Evolutionary conservation across 75 land plant genomes (phyloP).

Genomic region (Gnetum montanum): DNA sequence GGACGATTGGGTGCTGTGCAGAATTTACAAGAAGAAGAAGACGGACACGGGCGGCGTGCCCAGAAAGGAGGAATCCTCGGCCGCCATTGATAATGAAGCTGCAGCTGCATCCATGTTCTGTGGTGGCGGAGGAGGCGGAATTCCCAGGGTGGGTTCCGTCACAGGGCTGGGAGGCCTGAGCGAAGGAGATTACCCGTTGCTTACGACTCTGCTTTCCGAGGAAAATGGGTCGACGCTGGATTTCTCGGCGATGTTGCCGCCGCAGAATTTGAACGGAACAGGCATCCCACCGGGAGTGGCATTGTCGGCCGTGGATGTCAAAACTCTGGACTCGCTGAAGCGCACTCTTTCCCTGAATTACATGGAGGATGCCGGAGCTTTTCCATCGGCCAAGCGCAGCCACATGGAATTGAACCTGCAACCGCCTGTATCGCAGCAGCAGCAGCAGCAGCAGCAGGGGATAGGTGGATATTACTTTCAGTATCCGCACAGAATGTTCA

Average conservation of each 20-base stretch:
- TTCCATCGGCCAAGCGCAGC: no score
- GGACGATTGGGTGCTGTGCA: conserved; percentile 38
- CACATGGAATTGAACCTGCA: no score
- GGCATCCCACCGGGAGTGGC: not conserved
- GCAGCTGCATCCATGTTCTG: not conserved
- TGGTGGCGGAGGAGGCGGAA: no score
- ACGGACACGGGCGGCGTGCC: not conserved
- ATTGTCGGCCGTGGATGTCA: conserved; percentile 1
- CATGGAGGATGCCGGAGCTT: conserved; percentile 6
- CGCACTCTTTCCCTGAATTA: conserved; percentile 3
- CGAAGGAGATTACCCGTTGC: not conserved
- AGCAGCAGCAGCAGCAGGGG: no score
- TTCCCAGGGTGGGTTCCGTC: conserved; percentile 2
- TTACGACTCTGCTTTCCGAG: not conserved
- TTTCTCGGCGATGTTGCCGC: no score
- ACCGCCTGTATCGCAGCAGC: no score
- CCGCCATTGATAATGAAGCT: not conserved
- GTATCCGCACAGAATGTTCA: no score
- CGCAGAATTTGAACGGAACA: no score
- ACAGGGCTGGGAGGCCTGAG: conserved; percentile 1
- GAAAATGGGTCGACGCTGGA: not conserved
- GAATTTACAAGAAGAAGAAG: conserved; percentile 35
- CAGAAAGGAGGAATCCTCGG: not conserved
- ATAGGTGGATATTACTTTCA: no score
- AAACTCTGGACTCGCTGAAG: conserved; percentile 2